Evolutionary conservation across 2,329 filamentous ascomycete species (phyloP).

Genomic region (Blastomyces parvus): DNA sequence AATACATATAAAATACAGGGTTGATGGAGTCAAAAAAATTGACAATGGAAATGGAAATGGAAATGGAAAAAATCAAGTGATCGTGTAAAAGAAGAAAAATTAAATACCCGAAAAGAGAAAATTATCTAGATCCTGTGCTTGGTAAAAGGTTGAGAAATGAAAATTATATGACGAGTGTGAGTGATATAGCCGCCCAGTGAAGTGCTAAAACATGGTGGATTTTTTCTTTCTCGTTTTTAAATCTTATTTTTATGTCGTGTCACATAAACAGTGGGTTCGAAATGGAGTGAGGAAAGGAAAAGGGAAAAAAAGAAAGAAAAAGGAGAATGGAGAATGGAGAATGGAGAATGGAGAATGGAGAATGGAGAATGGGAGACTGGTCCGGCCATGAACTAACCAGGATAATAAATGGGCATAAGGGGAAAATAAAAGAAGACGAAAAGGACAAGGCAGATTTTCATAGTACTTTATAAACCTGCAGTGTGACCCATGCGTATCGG

Average conservation of each 20-base stretch:
- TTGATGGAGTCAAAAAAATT: not conserved
- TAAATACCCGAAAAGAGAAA: not conserved
- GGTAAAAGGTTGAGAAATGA: not conserved
- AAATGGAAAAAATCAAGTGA: not conserved
- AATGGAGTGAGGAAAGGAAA: not conserved
- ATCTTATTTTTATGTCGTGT: not conserved
- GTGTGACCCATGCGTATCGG: not conserved
- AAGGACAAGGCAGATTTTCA: not conserved
- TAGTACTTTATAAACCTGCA: not conserved
- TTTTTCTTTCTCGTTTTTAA: not conserved
- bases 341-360: not conserved
- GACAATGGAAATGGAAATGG: not conserved
- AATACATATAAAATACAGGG: too few relatives aligned
- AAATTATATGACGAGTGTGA: not conserved
- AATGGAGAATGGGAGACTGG: not conserved
- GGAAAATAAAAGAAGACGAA: not conserved
- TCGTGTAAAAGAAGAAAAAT: not conserved
- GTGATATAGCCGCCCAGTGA: not conserved
- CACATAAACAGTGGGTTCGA: not conserved
- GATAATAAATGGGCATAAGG: not conserved
- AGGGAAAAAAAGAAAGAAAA: not conserved
- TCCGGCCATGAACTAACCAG: not conserved
- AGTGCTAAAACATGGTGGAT: not conserved
- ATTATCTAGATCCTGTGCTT: not conserved
- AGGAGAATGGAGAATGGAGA: not conserved